Conservation (phyloP, 164 flowering plant species). For the Paratinospora sagittata region DNA sequence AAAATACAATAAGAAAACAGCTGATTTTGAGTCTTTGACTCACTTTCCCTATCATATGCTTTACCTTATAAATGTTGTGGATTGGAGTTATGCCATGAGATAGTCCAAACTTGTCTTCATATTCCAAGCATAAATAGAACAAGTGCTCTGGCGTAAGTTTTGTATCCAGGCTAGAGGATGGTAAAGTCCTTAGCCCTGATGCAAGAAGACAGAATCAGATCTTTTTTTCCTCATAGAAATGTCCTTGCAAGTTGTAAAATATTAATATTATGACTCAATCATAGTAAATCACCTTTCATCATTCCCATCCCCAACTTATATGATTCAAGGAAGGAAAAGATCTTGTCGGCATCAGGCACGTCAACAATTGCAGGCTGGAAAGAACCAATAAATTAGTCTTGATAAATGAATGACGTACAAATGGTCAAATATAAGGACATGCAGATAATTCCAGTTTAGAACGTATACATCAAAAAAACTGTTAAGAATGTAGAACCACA, state of each 20-base stretch:
- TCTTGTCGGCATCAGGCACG: constrained; percentile 42
- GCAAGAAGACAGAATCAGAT: constrained; percentile 10
- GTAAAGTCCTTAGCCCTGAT: constrained; percentile 44
- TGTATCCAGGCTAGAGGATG: constrained; percentile 49
- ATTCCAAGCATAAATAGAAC: constrained; percentile 59
- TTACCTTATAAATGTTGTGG: constrained; percentile 82
- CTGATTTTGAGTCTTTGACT: background rate
- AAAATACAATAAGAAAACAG: background rate
- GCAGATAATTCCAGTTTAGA: background rate
- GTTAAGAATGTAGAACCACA: background rate
- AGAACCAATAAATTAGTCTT: constrained; percentile 12
- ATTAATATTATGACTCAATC: background rate
- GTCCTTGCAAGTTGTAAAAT: background rate
- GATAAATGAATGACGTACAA: background rate
- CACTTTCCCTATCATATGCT: background rate
- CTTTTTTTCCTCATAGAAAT: background rate
- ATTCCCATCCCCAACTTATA: constrained; percentile 51
- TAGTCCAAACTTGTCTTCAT: constrained; percentile 34
- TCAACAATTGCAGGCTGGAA: constrained; percentile 44
- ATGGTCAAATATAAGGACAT: background rate
- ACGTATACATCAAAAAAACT: too few relatives aligned
- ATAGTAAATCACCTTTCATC: constrained; percentile 39
- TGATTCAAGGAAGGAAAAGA: constrained; percentile 51
- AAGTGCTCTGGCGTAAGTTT: constrained; percentile 68
- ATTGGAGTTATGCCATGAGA: constrained; percentile 17